phyloP scores from a whole-genome alignment of 805 yeast species.

The Maudiozyma turicensis region DNA sequence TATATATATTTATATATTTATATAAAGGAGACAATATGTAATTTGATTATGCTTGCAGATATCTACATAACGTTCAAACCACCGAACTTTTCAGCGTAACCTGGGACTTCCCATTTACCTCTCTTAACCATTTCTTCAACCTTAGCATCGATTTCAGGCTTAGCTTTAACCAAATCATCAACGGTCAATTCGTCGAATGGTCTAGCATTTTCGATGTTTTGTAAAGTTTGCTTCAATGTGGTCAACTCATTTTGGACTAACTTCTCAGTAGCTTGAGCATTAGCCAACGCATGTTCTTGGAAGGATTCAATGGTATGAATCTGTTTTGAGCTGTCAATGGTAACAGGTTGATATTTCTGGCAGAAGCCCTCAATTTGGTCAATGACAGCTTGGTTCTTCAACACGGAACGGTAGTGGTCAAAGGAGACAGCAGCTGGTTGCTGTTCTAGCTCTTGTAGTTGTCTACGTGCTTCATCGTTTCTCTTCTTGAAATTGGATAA shows the following conservation, averaged over 20 bases:
- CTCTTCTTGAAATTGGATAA: slow-evolving; percentile 93
- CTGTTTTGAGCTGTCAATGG: slow-evolving; percentile 82
- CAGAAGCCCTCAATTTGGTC: slow-evolving; percentile 73
- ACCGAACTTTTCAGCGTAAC: slow-evolving; percentile 97
- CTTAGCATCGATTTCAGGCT: slow-evolving; percentile 96
- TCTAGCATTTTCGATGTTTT: slow-evolving; percentile 92
- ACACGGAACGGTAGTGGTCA: slow-evolving; percentile 61
- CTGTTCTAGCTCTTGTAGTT: slow-evolving; percentile 55
- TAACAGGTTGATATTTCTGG: slow-evolving; percentile 67
- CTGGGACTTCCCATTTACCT: slow-evolving; percentile 97
- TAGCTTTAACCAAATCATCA: slow-evolving; percentile 87
- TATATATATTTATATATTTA: neutral
- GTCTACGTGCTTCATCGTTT: slow-evolving; percentile 93
- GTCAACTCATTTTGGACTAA: slow-evolving; percentile 79
- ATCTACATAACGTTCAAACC: slow-evolving; percentile 79
- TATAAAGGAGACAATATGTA: neutral
- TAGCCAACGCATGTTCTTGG: slow-evolving; percentile 90
- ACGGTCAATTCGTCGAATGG: slow-evolving; percentile 96
- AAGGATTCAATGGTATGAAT: slow-evolving; percentile 85
- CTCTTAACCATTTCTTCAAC: slow-evolving; percentile 88
- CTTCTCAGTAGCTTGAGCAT: slow-evolving; percentile 87
- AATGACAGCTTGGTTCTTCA: slow-evolving; percentile 74
- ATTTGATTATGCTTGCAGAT: too few relatives aligned
- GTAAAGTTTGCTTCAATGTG: slow-evolving; percentile 78
- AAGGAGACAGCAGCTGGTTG: slow-evolving; percentile 79